Base-by-base conservation (phyloP, 768 basidiomycete species). In the Serendipita sp. region DNA sequence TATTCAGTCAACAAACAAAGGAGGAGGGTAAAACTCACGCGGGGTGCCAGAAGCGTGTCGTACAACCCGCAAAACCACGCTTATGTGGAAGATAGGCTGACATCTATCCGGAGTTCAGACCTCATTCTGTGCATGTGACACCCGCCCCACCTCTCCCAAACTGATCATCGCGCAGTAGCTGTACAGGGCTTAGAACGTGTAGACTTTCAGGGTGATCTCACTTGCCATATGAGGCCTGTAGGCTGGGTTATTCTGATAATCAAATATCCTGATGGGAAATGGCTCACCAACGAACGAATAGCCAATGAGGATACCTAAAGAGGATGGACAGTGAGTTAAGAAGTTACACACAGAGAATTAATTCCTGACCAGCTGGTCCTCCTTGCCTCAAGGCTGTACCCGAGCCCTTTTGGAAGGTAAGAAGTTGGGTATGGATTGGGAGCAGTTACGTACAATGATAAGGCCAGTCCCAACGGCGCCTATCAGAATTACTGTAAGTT, bases 11-110 rank as follows among this genome's bases (percentile, higher is more conserved):
- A 24, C n/a, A 28, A 10, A 5, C 24, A 16, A 35, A 24, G 10
- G 11, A 18, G 32, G 4, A 35, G 24, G 13, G 7, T 35, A 4
- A 47, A 37, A 65, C 66, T 35, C 30, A 77, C 24, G 84, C 83
- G 62, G 85, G 84, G 71, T 86, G 85, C 24, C 82, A 80, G 68
- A 84, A 84, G 56, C 85, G 80, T 1, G 83, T 80, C 0, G 83
- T 83, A 69, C 84, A 84, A 1, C 83, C 83, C 63, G 73, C 68
- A 67, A 75, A 78, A n/a, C 70, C 70, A 18, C 67, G 66, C 64
- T 71, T 71, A 66, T 71, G 69, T 24, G 70, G 70, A 1, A 71
- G 53, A 45, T 67, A 71, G 2, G 81, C 83, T 67, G 82, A 82
- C 72, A 85, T 84, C 73, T 83, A 81, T 15, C 13, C 81, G 81